A percentile compares a stretch with the other conserved stretches of the same genome.
These are phyloP conservation scores for Penicillium glabrum DNA, from an alignment of 2,329 filamentous ascomycete genomes.

Conservation along the genomic window DNA sequence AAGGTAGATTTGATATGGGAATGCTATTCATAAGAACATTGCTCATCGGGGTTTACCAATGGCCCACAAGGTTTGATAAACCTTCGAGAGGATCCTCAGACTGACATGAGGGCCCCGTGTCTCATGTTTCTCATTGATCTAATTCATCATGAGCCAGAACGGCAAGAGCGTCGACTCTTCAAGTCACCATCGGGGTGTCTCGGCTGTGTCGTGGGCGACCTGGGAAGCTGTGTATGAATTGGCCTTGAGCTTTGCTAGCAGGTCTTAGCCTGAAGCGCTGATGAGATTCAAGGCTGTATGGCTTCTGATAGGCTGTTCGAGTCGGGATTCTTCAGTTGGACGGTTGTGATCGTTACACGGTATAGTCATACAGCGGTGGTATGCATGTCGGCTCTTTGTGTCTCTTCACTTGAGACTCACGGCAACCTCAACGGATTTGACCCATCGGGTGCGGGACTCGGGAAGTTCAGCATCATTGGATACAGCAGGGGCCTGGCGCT, in stretches of 20 bases:
- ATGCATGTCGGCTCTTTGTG: not conserved
- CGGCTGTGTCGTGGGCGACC: not conserved
- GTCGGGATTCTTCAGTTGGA: not conserved
- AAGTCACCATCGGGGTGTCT: not conserved
- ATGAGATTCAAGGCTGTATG: not conserved
- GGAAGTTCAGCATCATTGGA: constrained; percentile 38
- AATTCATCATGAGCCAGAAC: not conserved
- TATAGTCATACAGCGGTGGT: not conserved
- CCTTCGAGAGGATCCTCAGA: not conserved
- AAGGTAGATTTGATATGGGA: not conserved
- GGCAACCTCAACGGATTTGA: constrained; percentile 49
- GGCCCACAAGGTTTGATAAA: not conserved
- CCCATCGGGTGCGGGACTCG: constrained; percentile 47
- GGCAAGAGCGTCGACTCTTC: not conserved
- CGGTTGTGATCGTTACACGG: not conserved
- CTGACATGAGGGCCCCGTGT: not conserved
- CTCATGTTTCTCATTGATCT: not conserved
- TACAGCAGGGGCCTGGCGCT: constrained; percentile 20
- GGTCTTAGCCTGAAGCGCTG: not conserved
- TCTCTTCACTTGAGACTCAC: constrained; percentile 40
- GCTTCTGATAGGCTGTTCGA: not conserved
- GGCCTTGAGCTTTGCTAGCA: not conserved
- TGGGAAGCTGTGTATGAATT: not conserved
- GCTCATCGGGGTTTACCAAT: not conserved
- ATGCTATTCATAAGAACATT: not conserved